Conservation (phyloP, 1,139 yeast genomes). For the Candida albicans region DNA sequence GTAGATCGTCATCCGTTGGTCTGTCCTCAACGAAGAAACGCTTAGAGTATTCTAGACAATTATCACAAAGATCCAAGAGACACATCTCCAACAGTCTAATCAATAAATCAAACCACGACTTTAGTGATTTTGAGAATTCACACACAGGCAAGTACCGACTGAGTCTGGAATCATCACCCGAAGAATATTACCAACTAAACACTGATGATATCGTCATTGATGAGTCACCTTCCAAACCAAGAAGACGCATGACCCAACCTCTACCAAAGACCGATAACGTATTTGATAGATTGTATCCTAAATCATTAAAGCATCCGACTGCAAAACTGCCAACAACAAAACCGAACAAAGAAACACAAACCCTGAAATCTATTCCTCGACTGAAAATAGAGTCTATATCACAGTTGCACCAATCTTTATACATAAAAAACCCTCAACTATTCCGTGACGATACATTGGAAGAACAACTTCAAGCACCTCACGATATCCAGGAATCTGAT, state of each 20-base stretch:
- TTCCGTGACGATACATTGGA: conserved; percentile 10
- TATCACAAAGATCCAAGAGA: conserved; percentile 21
- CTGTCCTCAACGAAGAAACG: conserved; percentile 18
- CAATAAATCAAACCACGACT: neutral
- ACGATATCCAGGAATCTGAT: conserved; percentile 9
- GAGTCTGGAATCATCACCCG: conserved; percentile 7
- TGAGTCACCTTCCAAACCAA: conserved; percentile 12
- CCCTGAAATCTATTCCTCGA: neutral
- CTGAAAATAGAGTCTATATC: conserved; percentile 18
- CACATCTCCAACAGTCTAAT: conserved; percentile 12
- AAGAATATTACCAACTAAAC: conserved; percentile 1
- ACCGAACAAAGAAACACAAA: conserved; percentile 1
- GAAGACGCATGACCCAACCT: conserved; percentile 12
- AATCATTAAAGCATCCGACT: conserved; percentile 1
- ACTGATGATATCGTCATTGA: conserved; percentile 1
- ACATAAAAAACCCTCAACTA: conserved; percentile 23
- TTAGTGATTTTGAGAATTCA: neutral
- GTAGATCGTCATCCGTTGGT: conserved; percentile 6
- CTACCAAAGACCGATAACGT: conserved; percentile 7
- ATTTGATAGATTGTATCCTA: conserved; percentile 14
- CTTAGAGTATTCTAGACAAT: conserved; percentile 18
- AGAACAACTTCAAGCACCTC: conserved; percentile 1
- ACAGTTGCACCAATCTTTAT: conserved; percentile 22
- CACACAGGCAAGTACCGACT: neutral
- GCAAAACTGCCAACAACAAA: conserved; percentile 3